Evolutionary conservation across 257 asterid species (phyloP).

Genomic region (Petunia axillaris): DNA sequence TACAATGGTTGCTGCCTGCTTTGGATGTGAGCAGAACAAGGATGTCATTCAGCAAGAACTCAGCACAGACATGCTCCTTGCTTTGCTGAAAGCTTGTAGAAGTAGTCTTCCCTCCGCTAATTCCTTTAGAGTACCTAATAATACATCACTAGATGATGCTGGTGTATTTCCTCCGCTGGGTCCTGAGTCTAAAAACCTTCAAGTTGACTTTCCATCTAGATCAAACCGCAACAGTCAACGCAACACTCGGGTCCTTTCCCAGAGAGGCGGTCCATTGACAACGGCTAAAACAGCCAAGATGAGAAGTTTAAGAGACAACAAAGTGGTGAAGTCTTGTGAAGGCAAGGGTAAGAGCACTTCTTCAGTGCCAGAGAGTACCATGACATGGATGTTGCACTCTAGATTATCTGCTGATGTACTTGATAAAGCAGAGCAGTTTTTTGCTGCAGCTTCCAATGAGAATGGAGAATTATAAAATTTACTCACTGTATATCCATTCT

Average conservation of each 20-base stretch:
- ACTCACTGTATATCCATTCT: conserved; percentile 16
- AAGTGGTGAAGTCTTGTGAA: conserved; percentile 55
- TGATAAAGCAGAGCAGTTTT: conserved; percentile 76
- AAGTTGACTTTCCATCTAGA: conserved; percentile 51
- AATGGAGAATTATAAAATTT: conserved; percentile 23
- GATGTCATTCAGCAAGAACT: conserved; percentile 93
- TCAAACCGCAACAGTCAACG: conserved; percentile 44
- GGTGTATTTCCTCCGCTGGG: conserved; percentile 45
- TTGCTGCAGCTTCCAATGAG: conserved; percentile 44
- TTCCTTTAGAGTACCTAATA: conserved; percentile 30
- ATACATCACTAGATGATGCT: conserved; percentile 45
- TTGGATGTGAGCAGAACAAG: conserved; percentile 91
- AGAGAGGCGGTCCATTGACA: conserved; percentile 40
- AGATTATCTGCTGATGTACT: conserved; percentile 76
- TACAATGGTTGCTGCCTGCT: conserved; percentile 81
- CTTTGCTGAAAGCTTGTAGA: conserved; percentile 80
- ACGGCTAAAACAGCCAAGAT: conserved; percentile 47
- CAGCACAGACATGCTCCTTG: conserved; percentile 93
- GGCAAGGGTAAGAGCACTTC: conserved; percentile 51
- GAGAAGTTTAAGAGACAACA: conserved; percentile 65
- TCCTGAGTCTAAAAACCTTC: conserved; percentile 53
- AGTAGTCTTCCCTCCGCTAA: conserved; percentile 31
- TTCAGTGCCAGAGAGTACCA: conserved; percentile 41
- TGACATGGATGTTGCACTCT: conserved; percentile 62
- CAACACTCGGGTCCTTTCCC: conserved; percentile 51